phyloP scores from a whole-genome alignment of 331 rosid species.

The Spiraea crenata region DNA sequence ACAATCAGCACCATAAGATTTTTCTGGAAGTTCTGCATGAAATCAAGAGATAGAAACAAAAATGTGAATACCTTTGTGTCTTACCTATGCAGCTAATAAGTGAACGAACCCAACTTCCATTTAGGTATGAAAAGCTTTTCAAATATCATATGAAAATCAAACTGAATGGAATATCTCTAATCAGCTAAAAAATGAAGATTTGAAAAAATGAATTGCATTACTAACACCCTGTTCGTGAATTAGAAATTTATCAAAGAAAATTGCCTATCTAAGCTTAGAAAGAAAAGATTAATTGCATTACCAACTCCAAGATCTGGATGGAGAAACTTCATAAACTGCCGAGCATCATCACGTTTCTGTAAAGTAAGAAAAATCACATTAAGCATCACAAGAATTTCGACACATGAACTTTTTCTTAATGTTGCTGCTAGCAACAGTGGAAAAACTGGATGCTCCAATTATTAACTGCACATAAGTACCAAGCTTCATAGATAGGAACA shows the following conservation, averaged over 20 bases:
- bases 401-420: not conserved
- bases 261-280: constrained; percentile 15
- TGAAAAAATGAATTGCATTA: constrained; percentile 31
- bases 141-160: constrained; percentile 7
- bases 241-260: constrained; percentile 40
- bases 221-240: constrained; percentile 88
- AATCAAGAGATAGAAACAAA: constrained; percentile 21
- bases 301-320: constrained; percentile 98
- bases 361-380: constrained; percentile 21
- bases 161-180: constrained; percentile 16
- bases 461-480: not conserved
- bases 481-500: not conserved
- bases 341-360: constrained; percentile 94
- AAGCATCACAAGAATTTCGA: not conserved
- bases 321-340: constrained; percentile 96
- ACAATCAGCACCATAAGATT: constrained; percentile 96
- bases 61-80: constrained; percentile 10
- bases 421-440: not conserved
- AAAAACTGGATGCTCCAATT: not conserved
- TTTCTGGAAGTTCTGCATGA: constrained; percentile 93
- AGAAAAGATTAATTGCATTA: constrained; percentile 33
- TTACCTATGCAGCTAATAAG: constrained; percentile 1
- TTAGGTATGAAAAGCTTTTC: not conserved
- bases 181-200: constrained; percentile 14
- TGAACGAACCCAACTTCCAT: constrained; percentile 5